Conservation (phyloP, 2,329 filamentous ascomycete genomes). For the Xenoacremonium recifei region DNA sequence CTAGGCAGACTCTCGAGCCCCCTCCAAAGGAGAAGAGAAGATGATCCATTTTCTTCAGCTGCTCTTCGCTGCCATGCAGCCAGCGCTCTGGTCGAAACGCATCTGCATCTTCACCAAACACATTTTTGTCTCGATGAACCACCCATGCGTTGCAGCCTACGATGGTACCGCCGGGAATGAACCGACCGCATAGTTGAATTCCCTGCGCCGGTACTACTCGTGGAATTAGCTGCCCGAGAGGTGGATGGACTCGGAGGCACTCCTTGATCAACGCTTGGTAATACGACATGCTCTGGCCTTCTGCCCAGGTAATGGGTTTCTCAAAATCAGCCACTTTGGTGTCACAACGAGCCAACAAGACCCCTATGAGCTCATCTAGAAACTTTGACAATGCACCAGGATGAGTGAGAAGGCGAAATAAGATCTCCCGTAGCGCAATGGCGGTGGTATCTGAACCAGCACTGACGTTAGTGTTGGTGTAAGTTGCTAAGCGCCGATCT, state of each 20-base stretch:
- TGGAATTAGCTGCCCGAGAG: conserved; percentile 47
- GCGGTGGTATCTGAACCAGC: conserved; percentile 47
- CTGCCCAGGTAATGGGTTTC: no score
- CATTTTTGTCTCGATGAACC: conserved; percentile 28
- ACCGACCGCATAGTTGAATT: conserved; percentile 33
- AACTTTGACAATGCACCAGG: conserved; percentile 21
- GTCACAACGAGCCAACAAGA: conserved; percentile 17
- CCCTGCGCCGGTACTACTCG: conserved; percentile 46
- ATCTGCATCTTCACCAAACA: conserved; percentile 32
- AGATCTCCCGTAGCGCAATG: conserved; percentile 42
- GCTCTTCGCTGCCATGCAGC: conserved; percentile 27
- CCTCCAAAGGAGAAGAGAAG: conserved; percentile 36
- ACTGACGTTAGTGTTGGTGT: conserved; percentile 49
- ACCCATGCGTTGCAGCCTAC: conserved; percentile 38
- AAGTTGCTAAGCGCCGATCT: no score
- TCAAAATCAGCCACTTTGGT: conserved; percentile 39
- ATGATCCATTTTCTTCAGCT: conserved; percentile 27
- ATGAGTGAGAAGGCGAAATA: conserved; percentile 26
- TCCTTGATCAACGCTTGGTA: conserved; percentile 54
- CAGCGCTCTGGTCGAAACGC: conserved; percentile 42
- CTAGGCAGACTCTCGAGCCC: conserved; percentile 42
- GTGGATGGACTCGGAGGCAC: conserved; percentile 48
- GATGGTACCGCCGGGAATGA: conserved; percentile 31
- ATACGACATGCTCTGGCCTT: conserved; percentile 41
- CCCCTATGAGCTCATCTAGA: conserved; percentile 20